Evolutionary conservation across 257 asterid species (phyloP).

Genomic region (Fraxinus quadrangulata): DNA sequence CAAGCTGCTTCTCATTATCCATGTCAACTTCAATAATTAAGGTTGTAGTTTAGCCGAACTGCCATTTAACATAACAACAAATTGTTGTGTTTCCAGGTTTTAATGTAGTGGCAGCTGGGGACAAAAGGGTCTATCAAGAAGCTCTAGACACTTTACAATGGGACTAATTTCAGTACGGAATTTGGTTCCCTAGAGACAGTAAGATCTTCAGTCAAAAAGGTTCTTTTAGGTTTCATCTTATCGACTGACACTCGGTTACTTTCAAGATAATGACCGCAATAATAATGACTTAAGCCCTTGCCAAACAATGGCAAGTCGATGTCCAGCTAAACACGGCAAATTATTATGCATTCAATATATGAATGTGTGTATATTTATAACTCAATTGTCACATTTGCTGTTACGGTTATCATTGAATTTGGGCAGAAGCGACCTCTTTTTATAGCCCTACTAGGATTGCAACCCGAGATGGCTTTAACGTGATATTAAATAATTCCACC

Average conservation of each 20-base stretch:
- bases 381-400: not conserved
- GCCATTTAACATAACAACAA: not conserved
- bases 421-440: not conserved
- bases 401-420: not conserved
- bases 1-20: not conserved
- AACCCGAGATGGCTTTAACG: too few species aligned
- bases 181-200: not conserved
- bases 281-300: not conserved
- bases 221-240: not conserved
- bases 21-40: not conserved
- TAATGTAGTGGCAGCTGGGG: constrained; percentile 87
- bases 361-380: not conserved
- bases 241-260: not conserved
- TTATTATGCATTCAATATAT: not conserved
- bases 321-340: not conserved
- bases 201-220: not conserved
- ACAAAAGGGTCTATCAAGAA: constrained; percentile 59
- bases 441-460: too few species aligned
- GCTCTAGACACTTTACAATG: constrained; percentile 61
- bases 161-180: constrained; percentile 32
- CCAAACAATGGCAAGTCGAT: not conserved
- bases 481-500: too few species aligned
- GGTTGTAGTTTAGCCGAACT: not conserved
- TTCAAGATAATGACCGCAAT: not conserved
- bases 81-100: constrained; percentile 55